Evolutionary conservation across 2,329 filamentous ascomycete genomes (phyloP), one percentile per base, ranked within the genome.

Genomic region (Epichloe scottii): DNA sequence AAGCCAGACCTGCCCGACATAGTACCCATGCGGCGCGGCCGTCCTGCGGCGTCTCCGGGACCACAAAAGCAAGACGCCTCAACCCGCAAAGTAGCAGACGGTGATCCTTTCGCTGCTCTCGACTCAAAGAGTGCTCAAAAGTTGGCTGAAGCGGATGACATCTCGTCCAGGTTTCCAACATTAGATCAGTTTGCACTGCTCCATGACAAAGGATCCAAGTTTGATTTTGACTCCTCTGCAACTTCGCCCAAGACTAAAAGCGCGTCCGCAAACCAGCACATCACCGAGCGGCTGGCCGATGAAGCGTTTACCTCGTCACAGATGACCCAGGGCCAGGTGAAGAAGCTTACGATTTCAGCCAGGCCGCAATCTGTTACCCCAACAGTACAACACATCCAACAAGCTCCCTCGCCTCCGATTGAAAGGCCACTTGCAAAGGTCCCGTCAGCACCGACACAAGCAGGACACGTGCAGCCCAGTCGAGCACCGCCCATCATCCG

Each of bases 111-210:
- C 64, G 89, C 89, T 17, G 89, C 88, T 0, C 76, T 98, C 26
- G 93, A 98, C 64, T 78, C 84, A 2, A 82, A 65, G 38, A 33
- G 58, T 3, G 66, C 68, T 55, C 57, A 72, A 57, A 60, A 70
- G 23, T 71, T 71, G 11, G 21, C 26, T 7, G 75, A 78, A 21
- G 73, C 75, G 2, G 93, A 97, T 58, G 91, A 97, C 61, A 72
- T 96, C 26, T 89, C 91, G 0, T 77, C 81, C 30, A 80, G 86
- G 49, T 98, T 96, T 58, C 93, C 93, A 0, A 90, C 88, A 5
- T 74, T 98, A 23, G 90, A 97, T 60, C 88, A 97, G 58, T 98
- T 98, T 62, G 84, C 91, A 3, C 73, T 98, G 17, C 71, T 96
- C 43, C 89, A 95, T 58, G 89, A 97, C 55, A 80, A 87, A 55